These are phyloP conservation scores for Aphanomyces stellatus DNA, from an alignment of 352 stramenopile genomes.

Conservation along the genomic window DNA sequence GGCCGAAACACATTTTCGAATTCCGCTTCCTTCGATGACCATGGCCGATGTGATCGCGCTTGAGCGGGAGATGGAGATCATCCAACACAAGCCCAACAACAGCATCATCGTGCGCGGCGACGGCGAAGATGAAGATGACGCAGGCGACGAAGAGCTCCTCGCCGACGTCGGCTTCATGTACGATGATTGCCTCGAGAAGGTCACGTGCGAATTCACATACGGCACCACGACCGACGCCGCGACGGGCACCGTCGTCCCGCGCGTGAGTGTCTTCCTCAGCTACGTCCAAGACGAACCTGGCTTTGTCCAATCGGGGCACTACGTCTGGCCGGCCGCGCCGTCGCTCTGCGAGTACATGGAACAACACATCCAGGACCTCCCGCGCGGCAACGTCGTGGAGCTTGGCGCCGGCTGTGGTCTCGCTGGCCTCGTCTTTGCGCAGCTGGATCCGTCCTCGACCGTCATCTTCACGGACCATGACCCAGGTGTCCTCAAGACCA, in stretches of 20 bases:
- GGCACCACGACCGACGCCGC: slow-evolving; percentile 19
- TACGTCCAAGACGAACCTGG: slow-evolving; percentile 51
- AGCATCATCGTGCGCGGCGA: background rate
- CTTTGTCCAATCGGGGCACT: slow-evolving; percentile 39
- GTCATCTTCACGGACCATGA: slow-evolving; percentile 79
- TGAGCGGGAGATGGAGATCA: slow-evolving; percentile 18
- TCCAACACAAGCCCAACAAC: slow-evolving; percentile 17
- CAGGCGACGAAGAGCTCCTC: slow-evolving; percentile 10
- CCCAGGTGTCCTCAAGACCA: slow-evolving; percentile 70
- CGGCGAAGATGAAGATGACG: background rate
- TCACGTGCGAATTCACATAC: slow-evolving; percentile 57
- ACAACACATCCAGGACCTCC: slow-evolving; percentile 35
- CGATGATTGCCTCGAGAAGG: slow-evolving; percentile 49
- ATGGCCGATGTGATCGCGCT: slow-evolving; percentile 1
- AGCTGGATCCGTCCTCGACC: slow-evolving; percentile 43
- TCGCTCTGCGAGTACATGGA: slow-evolving; percentile 59
- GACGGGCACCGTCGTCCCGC: background rate
- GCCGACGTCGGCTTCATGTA: slow-evolving; percentile 58
- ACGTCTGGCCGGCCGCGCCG: slow-evolving; percentile 57
- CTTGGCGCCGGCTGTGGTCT: slow-evolving; percentile 58
- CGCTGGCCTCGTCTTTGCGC: slow-evolving; percentile 41
- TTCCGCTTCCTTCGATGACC: background rate
- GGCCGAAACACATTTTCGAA: background rate
- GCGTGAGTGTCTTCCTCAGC: slow-evolving; percentile 59
- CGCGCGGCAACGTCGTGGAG: slow-evolving; percentile 46